Conservation (phyloP, 2,329 filamentous ascomycete species). For the Karstenula rhodostoma region DNA sequence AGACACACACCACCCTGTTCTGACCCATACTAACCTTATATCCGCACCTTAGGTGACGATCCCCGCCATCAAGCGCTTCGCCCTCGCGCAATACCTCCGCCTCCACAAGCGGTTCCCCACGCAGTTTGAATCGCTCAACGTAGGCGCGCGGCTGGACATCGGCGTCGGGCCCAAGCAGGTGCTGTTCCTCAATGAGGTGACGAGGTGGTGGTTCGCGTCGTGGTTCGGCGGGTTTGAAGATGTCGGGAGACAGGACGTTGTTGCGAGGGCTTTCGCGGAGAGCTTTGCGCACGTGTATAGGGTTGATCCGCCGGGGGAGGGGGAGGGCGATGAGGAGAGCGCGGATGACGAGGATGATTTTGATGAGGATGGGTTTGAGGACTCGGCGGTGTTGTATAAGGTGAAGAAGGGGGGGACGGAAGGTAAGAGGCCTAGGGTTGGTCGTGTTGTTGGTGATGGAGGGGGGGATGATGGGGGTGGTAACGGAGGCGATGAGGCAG, state of each 20-base stretch:
- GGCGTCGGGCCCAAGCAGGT: not conserved
- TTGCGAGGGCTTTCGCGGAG: not conserved
- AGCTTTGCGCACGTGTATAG: not conserved
- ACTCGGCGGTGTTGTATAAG: not conserved
- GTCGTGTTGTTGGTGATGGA: not conserved
- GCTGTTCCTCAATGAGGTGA: slow-evolving; percentile 6
- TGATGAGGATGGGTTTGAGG: not conserved
- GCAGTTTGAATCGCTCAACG: not conserved
- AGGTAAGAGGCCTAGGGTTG: not conserved
- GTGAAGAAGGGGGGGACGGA: not conserved
- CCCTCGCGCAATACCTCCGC: not conserved
- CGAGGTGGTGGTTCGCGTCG: slow-evolving; percentile 5
- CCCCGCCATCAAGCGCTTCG: not conserved
- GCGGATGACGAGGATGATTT: not conserved
- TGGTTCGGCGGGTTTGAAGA: not conserved
- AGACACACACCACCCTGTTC: too few relatives aligned
- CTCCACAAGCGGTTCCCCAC: not conserved
- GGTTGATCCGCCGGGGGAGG: not conserved
- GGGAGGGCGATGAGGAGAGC: not conserved
- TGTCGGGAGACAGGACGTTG: not conserved
- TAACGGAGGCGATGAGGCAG: not conserved
- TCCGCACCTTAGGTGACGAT: too few relatives aligned
- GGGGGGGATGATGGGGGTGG: not conserved
- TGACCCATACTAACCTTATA: too few relatives aligned
- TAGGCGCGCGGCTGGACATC: not conserved